Evolutionary conservation across 768 basidiomycete genomes (phyloP).

Genomic region (Leccinum pellstonianum): DNA sequence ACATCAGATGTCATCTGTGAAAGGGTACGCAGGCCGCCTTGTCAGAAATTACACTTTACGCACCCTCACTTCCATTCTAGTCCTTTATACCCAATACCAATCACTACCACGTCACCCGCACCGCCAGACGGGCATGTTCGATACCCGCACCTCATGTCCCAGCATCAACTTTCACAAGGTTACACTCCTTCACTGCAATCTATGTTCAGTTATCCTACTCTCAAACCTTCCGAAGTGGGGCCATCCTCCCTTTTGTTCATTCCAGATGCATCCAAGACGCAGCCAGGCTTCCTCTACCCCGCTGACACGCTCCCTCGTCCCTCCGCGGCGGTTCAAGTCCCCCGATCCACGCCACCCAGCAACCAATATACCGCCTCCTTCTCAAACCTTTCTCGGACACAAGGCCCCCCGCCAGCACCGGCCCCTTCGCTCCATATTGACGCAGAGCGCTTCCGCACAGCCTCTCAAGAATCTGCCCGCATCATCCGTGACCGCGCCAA

Average conservation of each 20-base stretch:
- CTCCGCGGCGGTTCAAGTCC: slow-evolving; percentile 26
- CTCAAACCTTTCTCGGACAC: slow-evolving; percentile 28
- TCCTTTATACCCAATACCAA: slow-evolving; percentile 48
- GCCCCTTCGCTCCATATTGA: slow-evolving; percentile 25
- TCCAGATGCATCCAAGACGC: slow-evolving; percentile 28
- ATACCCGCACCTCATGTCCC: slow-evolving; percentile 76
- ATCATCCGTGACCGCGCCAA: slow-evolving; percentile 30
- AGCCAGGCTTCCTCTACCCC: slow-evolving; percentile 31
- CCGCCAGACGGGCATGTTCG: slow-evolving; percentile 46
- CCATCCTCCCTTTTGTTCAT: slow-evolving; percentile 48
- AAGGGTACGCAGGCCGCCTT: slow-evolving; percentile 34
- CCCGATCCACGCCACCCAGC: slow-evolving; percentile 5
- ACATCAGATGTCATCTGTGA: slow-evolving; percentile 29
- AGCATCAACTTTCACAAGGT: slow-evolving; percentile 75
- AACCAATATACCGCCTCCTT: slow-evolving; percentile 24
- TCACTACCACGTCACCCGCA: slow-evolving; percentile 71
- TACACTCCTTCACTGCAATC: slow-evolving; percentile 76
- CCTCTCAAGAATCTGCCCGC: slow-evolving; percentile 36
- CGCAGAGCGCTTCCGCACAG: slow-evolving; percentile 31
- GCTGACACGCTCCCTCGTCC: slow-evolving; percentile 36
- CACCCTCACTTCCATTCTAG: slow-evolving; percentile 26
- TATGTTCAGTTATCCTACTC: slow-evolving; percentile 54
- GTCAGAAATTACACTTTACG: slow-evolving; percentile 9
- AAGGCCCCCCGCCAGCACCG: slow-evolving; percentile 23
- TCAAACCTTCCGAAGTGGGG: slow-evolving; percentile 34